Base-by-base conservation (phyloP, 257 asterid species). In the Lavandula angustifolia region DNA sequence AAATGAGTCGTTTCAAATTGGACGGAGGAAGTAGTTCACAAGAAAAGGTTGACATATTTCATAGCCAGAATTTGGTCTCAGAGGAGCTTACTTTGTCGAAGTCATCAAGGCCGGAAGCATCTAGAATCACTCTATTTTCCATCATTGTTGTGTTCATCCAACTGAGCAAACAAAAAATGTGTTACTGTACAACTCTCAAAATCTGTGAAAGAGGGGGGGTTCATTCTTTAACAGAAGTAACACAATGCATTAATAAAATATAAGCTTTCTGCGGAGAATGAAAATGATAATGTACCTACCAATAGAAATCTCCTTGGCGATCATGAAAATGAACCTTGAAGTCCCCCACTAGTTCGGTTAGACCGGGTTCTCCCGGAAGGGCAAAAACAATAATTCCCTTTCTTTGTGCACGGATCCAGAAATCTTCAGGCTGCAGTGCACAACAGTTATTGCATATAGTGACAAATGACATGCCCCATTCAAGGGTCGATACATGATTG, bases 291-390 rank as follows among this genome's bases (percentile, higher is more conserved):
- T 67, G 54, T 57, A 49, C 95, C 5, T 57, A 92, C 99, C 99
- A 89, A 68, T 89, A 92, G 73, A 92, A 92, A 77, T 92, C 97
- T 79, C 99, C 99, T 60, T 92, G 97, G 69, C 87, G 95, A 71
- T 89, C 99, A 50, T 92, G 95, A 81, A 92, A 92, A 33, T 87
- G 89, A 69, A 89, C 71, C 82, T 92, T 92, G 80, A 87, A 92
- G 81, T 92, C 99, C 64, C 99, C 99, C 17, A 70, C 72, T 76
- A 89, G 73, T 83, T 92, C 97, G 14, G 97, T 87, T 54, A 92
- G 83, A 65, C 99, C 97, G 43, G 94, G 97, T 77, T 89, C 94
- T 63, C 98, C 95, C 7, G 98, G 98, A 50, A 92, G 83, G 75
- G 98, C 97, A 65, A 92, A 92, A 65, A 92, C 95, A 54, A 89